Percentiles rank a stretch among this genome's conserved stretches.
phyloP scores from a whole-genome alignment of 805 yeast genomes.

The Lachancea lanzarotensis region DNA sequence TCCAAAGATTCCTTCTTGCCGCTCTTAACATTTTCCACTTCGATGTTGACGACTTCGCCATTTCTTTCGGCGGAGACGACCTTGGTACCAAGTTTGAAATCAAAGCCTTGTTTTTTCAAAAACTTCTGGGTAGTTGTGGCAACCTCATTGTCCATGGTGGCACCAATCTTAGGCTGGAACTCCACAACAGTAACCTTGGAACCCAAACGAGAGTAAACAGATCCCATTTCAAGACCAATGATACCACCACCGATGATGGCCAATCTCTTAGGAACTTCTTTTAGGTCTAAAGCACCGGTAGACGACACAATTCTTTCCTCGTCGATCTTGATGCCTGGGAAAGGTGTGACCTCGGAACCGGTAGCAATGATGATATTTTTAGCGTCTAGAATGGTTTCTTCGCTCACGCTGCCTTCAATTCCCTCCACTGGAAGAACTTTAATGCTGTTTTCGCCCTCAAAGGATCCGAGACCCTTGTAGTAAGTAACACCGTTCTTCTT shows the following conservation, averaged over 20 bases:
- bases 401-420: conserved; percentile 56
- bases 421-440: conserved; percentile 85
- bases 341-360: conserved; percentile 96
- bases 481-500: conserved; percentile 93
- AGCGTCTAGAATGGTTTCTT: conserved; percentile 63
- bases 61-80: conserved; percentile 81
- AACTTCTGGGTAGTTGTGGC: conserved; percentile 85
- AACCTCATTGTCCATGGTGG: conserved; percentile 96
- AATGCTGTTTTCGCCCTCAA: conserved; percentile 71
- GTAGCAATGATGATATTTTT: conserved; percentile 93
- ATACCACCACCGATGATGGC: conserved; percentile 99
- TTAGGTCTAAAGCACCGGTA: conserved; percentile 80
- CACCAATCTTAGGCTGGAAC: conserved; percentile 88
- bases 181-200: conserved; percentile 92
- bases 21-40: conserved; percentile 80
- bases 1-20: conserved; percentile 75
- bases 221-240: conserved; percentile 98
- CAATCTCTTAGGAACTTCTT: conserved; percentile 86
- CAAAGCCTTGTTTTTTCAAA: conserved; percentile 89
- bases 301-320: conserved; percentile 96
- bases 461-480: conserved; percentile 89
- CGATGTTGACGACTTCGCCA: conserved; percentile 82
- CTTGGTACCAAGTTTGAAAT: conserved; percentile 88
- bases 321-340: conserved; percentile 95
- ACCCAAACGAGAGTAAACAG: conserved; percentile 94